A percentile compares a stretch with the other conserved stretches of the same genome.
These are phyloP conservation scores for Coemansia erecta DNA, from an alignment of 192 early-diverging fungal species.

Conservation along the genomic window DNA sequence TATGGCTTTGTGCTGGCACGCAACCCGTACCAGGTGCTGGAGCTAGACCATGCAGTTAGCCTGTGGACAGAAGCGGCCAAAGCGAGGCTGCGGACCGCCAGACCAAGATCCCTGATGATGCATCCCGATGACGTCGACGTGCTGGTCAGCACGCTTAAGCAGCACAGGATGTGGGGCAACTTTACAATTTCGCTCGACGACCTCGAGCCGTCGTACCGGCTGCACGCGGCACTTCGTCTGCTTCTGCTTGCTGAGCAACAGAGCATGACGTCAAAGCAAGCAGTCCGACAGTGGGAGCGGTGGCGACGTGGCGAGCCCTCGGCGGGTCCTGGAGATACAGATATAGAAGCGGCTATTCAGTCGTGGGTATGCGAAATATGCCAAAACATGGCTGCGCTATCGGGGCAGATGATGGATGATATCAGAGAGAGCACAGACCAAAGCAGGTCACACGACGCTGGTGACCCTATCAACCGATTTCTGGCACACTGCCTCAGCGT, in stretches of 20 bases:
- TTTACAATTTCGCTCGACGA: conserved; percentile 23
- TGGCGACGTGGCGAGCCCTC: conserved; percentile 21
- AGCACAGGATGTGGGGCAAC: conserved; percentile 42
- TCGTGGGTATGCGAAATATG: conserved; percentile 19
- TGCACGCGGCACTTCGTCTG: conserved; percentile 35
- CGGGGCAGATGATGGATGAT: not conserved
- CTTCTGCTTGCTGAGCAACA: conserved; percentile 18
- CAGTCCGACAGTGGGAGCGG: conserved; percentile 25
- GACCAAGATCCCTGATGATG: conserved; percentile 1
- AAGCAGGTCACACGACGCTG: not conserved
- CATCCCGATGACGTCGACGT: conserved; percentile 9
- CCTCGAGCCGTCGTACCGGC: conserved; percentile 31
- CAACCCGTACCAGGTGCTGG: conserved; percentile 39
- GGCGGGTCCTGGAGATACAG: not conserved
- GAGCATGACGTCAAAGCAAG: conserved; percentile 13
- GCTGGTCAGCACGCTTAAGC: conserved; percentile 21
- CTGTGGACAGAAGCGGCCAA: conserved; percentile 18
- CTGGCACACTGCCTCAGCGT: conserved; percentile 17
- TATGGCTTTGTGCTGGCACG: conserved; percentile 39
- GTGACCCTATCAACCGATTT: conserved; percentile 4
- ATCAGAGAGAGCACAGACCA: not conserved
- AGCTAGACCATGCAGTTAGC: conserved; percentile 23
- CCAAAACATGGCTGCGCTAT: not conserved
- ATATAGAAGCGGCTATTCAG: conserved; percentile 1
- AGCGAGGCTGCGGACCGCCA: not conserved